These are phyloP conservation scores for Xerocomus brunneocitrinus DNA, from an alignment of 768 basidiomycete species.

Conservation along the genomic window DNA sequence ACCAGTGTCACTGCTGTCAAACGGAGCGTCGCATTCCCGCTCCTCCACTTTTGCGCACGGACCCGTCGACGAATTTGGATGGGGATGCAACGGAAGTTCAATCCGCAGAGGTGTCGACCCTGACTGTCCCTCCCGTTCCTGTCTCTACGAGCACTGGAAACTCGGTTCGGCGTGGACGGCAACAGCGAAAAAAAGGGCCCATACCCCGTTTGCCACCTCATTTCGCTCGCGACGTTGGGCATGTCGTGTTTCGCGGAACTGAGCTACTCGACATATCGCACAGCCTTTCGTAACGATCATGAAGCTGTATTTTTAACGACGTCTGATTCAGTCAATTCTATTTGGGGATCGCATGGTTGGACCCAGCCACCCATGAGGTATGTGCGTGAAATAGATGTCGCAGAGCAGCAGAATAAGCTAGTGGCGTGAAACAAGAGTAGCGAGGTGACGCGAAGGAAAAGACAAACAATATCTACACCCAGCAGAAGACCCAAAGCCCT, in stretches of 20 bases:
- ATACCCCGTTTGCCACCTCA: slow-evolving; percentile 49
- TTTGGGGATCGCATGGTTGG: neutral
- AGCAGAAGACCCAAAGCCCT: neutral
- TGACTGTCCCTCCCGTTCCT: neutral
- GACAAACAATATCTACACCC: neutral
- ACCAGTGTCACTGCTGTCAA: slow-evolving; percentile 58
- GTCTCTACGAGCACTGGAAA: neutral
- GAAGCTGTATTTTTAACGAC: neutral
- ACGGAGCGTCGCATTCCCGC: slow-evolving; percentile 63
- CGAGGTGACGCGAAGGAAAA: neutral
- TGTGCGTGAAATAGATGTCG: neutral
- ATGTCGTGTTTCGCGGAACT: slow-evolving; percentile 64
- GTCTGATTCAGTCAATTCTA: neutral
- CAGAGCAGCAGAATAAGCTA: neutral
- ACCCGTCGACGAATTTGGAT: neutral
- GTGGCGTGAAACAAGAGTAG: neutral
- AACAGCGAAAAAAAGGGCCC: slow-evolving; percentile 17
- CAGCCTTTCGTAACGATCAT: neutral
- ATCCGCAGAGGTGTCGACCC: neutral
- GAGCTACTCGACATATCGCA: slow-evolving; percentile 33
- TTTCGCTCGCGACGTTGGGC: slow-evolving; percentile 59
- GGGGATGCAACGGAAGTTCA: neutral
- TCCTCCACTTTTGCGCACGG: slow-evolving; percentile 38
- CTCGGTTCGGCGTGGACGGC: neutral
- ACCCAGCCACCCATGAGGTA: neutral